A percentile compares a stretch with the other conserved stretches of the same genome.
These are phyloP conservation scores for Ambrosia artemisiifolia DNA, from an alignment of 129 eudicot genomes.

Conservation along the genomic window DNA sequence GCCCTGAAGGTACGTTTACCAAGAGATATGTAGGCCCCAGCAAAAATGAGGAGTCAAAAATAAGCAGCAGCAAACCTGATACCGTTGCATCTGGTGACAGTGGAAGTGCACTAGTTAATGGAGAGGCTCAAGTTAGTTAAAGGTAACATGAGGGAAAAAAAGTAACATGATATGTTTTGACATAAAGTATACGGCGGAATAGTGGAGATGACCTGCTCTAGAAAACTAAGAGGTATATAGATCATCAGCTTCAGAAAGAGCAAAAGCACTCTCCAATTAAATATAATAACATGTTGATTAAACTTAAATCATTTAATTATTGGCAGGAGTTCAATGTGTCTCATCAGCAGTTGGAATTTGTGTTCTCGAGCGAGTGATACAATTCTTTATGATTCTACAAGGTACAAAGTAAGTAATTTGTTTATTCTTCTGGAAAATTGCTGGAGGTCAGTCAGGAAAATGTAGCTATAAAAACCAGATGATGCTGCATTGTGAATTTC, in stretches of 20 bases:
- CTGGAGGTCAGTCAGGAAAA: not conserved
- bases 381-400: not conserved
- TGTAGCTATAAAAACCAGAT: constrained; percentile 2
- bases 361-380: too few relatives aligned
- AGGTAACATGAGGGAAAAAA: constrained; percentile 9
- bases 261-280: not conserved
- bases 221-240: constrained; percentile 17
- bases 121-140: constrained; percentile 71
- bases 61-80: constrained; percentile 43
- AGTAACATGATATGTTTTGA: constrained; percentile 14
- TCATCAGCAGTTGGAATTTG: constrained; percentile 6
- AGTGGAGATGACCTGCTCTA: constrained; percentile 7
- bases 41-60: constrained; percentile 45
- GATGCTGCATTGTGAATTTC: not conserved
- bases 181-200: not conserved
- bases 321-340: constrained; percentile 24
- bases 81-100: constrained; percentile 29
- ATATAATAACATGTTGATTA: too few relatives aligned
- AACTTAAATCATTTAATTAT: not conserved
- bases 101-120: constrained; percentile 53
- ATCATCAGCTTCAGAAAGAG: not conserved
- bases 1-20: constrained; percentile 36
- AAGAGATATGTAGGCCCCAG: constrained; percentile 42
- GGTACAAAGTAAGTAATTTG: not conserved
- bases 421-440: too few relatives aligned